Conservation (phyloP, 2,329 filamentous ascomycete genomes). For the Aureobasidium mangrovei region DNA sequence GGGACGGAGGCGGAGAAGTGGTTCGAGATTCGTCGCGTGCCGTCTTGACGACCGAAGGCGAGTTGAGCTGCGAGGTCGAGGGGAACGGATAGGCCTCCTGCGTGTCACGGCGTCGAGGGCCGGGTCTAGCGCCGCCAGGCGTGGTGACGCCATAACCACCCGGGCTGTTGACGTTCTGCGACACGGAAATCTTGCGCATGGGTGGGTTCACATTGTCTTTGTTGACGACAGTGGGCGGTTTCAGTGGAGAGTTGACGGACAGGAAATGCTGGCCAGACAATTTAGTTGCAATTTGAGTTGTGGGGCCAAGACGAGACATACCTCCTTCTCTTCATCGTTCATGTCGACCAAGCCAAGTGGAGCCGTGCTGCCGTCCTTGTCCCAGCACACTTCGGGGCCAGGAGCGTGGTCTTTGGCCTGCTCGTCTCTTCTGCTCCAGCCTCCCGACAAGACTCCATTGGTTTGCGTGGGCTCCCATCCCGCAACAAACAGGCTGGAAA, state of each 20-base stretch:
- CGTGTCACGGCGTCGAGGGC: conserved; percentile 75
- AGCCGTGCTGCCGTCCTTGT: conserved; percentile 57
- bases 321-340: conserved; percentile 58
- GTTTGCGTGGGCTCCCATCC: conserved; percentile 70
- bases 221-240: conserved; percentile 59
- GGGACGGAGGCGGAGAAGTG: conserved; percentile 50
- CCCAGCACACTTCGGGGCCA: conserved; percentile 91
- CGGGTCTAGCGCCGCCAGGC: conserved; percentile 63
- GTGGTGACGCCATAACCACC: conserved; percentile 62
- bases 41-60: conserved; percentile 41
- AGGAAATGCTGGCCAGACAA: conserved; percentile 57
- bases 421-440: conserved; percentile 69
- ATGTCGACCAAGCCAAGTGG: conserved; percentile 68
- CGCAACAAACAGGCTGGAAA: conserved; percentile 60
- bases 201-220: conserved; percentile 55
- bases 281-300: conserved; percentile 12
- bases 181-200: conserved; percentile 74
- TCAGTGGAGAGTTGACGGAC: conserved; percentile 90
- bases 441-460: conserved; percentile 49
- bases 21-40: conserved; percentile 53
- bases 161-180: conserved; percentile 52
- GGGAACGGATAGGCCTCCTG: conserved; percentile 56
- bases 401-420: conserved; percentile 58
- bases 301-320: conserved; percentile 25
- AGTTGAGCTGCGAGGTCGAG: conserved; percentile 32